Evolutionary conservation across 1,284 basidiomycete genomes (phyloP).

Genomic region (Rhodotorula mucilaginosa): DNA sequence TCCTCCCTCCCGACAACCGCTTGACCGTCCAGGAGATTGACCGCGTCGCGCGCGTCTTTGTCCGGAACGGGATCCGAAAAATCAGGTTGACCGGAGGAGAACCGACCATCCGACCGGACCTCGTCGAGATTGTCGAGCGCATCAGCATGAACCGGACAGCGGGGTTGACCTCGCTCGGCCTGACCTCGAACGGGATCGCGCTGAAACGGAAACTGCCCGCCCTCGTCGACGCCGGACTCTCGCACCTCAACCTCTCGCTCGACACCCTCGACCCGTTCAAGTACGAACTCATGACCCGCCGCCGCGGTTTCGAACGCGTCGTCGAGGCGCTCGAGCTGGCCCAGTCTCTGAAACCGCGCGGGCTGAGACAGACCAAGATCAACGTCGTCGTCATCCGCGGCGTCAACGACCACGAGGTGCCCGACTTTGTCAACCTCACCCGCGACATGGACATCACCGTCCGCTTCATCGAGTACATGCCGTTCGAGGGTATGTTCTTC

Average conservation of each 20-base stretch:
- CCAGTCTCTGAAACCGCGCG: conserved; percentile 6
- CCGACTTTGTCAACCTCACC: conserved; percentile 75
- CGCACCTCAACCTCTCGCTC: conserved; percentile 77
- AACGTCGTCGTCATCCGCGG: conserved; percentile 79
- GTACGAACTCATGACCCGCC: conserved; percentile 79
- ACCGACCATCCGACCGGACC: conserved; percentile 76
- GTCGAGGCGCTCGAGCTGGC: conserved; percentile 35
- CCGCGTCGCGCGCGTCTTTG: conserved; percentile 72
- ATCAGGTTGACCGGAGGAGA: conserved; percentile 85
- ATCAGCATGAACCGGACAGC: conserved; percentile 19
- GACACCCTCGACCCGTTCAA: conserved; percentile 84
- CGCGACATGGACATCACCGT: conserved; percentile 63
- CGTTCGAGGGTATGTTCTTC: conserved; percentile 66
- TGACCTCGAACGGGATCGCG: conserved; percentile 80
- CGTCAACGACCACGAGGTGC: conserved; percentile 73
- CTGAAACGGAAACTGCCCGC: conserved; percentile 68
- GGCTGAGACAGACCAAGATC: conserved; percentile 59
- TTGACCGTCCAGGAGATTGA: conserved; percentile 73
- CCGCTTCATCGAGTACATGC: conserved; percentile 91
- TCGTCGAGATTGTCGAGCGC: conserved; percentile 62
- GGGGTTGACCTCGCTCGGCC: conserved; percentile 67
- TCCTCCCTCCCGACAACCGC: conserved; percentile 67
- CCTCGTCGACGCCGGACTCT: conserved; percentile 68
- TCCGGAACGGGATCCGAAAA: conserved; percentile 73
- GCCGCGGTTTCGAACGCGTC: conserved; percentile 50